Evolutionary conservation across 495 filamentous ascomycete species (phyloP), one percentile per base, ranked within the genome.

Genomic region (Penicillium cataractarum): DNA sequence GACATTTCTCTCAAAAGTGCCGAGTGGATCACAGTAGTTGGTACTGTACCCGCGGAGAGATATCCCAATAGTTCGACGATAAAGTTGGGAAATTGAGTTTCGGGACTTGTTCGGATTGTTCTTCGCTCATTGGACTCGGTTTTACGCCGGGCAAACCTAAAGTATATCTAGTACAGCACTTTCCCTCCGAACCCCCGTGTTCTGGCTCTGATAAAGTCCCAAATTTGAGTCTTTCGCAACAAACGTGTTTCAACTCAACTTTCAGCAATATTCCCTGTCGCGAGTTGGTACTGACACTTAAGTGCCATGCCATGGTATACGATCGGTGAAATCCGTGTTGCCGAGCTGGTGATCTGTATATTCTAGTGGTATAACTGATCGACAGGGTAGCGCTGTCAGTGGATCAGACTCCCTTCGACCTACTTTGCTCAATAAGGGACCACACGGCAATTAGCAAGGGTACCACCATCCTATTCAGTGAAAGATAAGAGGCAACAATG

Each of bases 401-500:
- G 12, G 6, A 27, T 24, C 24, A 27, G 22, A 49, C 22, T 3
- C 46, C 15, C 8, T 24, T 27, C n/a, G 9, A 44, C 40, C 2
- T 42, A 24, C 44, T 27, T 48, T 27, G 24, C 22, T 49, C 46
- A 27, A 17, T 3, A 15, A 24, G 21, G 22, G 2, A 10, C 10
- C 19, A 6, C 22, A 49, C 46, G 46, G 21, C 46, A 26, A 17
- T 49, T 13, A 27, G 46, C 22, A 27, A 26, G 10, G 46, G 46
- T 5, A 27, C 46, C 10, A 27, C 19, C 19, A 49, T 27, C 12
- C 46, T 13, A 15, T n/a, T 50, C n/a, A 17, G 46, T 27, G 4
- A 5, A 27, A 50, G 46, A 29, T 50, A 50, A 19, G 17, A 17
- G 53, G 57, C 19, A 57, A 37, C 6, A 37, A 57, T 61, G 53